Percentiles rank a stretch among this genome's conserved stretches.
Evolutionary conservation across 2,329 filamentous ascomycete species (phyloP).

Genomic region (Blastomyces percursus): DNA sequence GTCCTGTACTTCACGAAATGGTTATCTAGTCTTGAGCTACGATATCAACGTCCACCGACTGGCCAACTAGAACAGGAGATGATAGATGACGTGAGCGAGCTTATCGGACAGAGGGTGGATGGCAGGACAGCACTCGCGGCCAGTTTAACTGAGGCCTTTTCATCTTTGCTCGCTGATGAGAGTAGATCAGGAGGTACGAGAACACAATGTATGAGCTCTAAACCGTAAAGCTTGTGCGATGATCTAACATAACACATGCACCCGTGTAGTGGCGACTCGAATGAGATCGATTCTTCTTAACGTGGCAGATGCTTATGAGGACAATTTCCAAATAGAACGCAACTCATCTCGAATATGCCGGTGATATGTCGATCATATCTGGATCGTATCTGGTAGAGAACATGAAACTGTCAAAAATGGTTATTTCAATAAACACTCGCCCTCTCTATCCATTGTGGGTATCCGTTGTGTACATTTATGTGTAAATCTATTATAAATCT

Average conservation of each 20-base stretch:
- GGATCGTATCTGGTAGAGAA: background rate
- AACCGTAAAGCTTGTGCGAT: background rate
- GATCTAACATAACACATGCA: background rate
- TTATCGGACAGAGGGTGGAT: background rate
- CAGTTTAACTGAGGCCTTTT: background rate
- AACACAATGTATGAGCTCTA: background rate
- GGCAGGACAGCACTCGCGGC: background rate
- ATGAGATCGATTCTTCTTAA: slow-evolving; percentile 1
- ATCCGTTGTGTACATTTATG: background rate
- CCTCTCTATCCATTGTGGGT: background rate
- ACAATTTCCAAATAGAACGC: background rate
- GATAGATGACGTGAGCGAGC: background rate
- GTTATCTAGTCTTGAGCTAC: background rate
- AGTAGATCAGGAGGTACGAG: background rate
- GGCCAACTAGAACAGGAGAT: background rate
- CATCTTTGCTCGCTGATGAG: background rate
- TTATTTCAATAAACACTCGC: background rate
- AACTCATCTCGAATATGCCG: background rate
- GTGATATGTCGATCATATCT: background rate
- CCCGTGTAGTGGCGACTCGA: background rate
- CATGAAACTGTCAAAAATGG: background rate
- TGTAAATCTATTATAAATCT: background rate
- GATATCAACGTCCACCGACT: background rate
- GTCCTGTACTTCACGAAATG: background rate
- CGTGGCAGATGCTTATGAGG: background rate